phyloP scores from a whole-genome alignment of 768 basidiomycete species.

The Rhizopogon sp. region DNA sequence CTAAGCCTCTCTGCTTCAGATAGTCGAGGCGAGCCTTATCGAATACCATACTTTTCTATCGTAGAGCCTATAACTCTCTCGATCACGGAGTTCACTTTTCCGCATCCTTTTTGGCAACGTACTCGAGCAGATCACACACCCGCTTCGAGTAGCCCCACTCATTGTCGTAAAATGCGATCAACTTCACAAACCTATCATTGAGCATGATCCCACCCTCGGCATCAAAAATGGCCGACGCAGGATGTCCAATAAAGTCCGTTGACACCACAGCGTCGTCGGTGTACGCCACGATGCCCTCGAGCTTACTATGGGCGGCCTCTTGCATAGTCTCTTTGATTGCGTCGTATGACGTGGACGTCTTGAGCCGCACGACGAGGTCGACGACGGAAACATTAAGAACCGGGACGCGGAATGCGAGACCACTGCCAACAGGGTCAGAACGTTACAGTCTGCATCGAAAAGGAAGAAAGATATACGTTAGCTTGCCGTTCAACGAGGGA shows the following conservation, averaged over 20 bases:
- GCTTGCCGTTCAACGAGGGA: constrained; percentile 88
- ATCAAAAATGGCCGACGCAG: constrained; percentile 80
- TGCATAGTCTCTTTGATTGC: constrained; percentile 81
- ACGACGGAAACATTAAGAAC: constrained; percentile 91
- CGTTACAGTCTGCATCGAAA: background rate
- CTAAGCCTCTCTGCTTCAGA: too few relatives aligned
- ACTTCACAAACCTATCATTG: constrained; percentile 89
- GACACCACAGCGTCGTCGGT: constrained; percentile 88
- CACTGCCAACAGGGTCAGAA: constrained; percentile 32
- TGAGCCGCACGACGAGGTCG: constrained; percentile 85
- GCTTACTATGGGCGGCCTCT: constrained; percentile 60
- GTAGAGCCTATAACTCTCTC: background rate
- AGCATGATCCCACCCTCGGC: constrained; percentile 84
- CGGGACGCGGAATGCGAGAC: constrained; percentile 91
- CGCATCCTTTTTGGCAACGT: constrained; percentile 70
- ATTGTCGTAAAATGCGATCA: constrained; percentile 87
- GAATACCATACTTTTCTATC: too few relatives aligned
- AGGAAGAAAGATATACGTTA: constrained; percentile 51
- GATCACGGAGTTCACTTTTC: background rate
- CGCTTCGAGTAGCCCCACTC: constrained; percentile 90
- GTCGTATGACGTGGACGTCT: constrained; percentile 79
- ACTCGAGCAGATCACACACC: constrained; percentile 85
- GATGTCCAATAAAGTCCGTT: constrained; percentile 77
- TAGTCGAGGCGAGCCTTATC: too few relatives aligned
- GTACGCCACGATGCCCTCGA: constrained; percentile 77